These are phyloP conservation scores for Westerdykella sp. DNA, from an alignment of 2,329 filamentous ascomycete species.

Conservation along the genomic window DNA sequence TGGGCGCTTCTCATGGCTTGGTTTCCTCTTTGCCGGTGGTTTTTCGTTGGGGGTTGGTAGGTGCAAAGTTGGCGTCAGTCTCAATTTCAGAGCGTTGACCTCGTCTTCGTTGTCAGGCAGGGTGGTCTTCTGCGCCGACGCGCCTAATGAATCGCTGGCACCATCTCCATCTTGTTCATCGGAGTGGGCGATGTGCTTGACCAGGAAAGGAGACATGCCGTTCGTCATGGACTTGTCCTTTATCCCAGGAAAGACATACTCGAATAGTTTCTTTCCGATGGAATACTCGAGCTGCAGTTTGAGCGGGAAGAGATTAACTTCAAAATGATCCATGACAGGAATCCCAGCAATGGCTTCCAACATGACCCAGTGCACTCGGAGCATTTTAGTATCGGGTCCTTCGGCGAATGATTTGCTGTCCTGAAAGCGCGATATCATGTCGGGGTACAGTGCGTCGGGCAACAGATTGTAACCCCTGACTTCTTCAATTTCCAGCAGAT, in stretches of 20 bases:
- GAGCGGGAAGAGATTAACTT: slow-evolving; percentile 86
- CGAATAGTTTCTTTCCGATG: slow-evolving; percentile 85
- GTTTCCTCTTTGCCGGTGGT: slow-evolving; percentile 23
- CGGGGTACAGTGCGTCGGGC: slow-evolving; percentile 84
- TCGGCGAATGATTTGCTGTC: slow-evolving; percentile 54
- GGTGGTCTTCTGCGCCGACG: slow-evolving; percentile 13
- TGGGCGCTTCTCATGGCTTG: slow-evolving; percentile 17
- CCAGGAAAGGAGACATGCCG: slow-evolving; percentile 57
- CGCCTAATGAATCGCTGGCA: slow-evolving; percentile 20
- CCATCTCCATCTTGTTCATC: slow-evolving; percentile 46
- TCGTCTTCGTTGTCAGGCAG: slow-evolving; percentile 43
- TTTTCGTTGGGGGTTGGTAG: slow-evolving; percentile 40
- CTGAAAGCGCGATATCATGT: slow-evolving; percentile 88
- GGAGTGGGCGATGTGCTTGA: slow-evolving; percentile 46
- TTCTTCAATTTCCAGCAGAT: slow-evolving; percentile 79
- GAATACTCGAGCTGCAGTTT: slow-evolving; percentile 91
- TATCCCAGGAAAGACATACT: slow-evolving; percentile 92
- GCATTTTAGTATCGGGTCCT: slow-evolving; percentile 68
- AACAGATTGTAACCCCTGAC: slow-evolving; percentile 86
- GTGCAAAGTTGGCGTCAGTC: slow-evolving; percentile 74
- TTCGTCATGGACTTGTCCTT: slow-evolving; percentile 46
- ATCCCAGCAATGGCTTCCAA: slow-evolving; percentile 96
- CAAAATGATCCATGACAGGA: slow-evolving; percentile 93
- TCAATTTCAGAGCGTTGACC: slow-evolving; percentile 70
- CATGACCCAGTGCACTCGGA: slow-evolving; percentile 96